Evolutionary conservation across 2,329 filamentous ascomycete species (phyloP).

Genomic region (Fusarium sacchari): DNA sequence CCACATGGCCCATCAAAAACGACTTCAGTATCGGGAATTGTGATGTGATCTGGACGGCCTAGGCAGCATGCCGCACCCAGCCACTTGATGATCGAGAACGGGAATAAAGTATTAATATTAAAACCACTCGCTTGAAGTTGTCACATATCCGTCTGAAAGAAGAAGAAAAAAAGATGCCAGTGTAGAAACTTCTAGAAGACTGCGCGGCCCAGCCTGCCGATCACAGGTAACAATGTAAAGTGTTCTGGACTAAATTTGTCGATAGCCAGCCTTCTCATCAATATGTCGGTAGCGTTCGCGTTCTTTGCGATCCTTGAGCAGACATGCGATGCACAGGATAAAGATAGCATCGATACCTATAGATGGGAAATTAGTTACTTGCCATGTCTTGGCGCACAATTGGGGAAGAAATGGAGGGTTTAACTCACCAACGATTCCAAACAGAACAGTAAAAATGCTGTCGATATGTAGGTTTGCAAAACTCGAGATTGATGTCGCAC

Average conservation of each 20-base stretch:
- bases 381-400: neutral
- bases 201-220: neutral
- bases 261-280: constrained; percentile 77
- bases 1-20: neutral
- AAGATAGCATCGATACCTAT: constrained; percentile 72
- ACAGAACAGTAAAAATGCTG: constrained; percentile 80
- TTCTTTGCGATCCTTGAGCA: constrained; percentile 84
- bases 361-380: neutral
- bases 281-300: constrained; percentile 81
- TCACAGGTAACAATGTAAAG: constrained; percentile 4
- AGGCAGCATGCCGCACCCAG: neutral
- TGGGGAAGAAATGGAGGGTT: neutral
- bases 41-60: neutral
- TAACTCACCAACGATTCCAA: constrained; percentile 76
- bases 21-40: constrained; percentile 1
- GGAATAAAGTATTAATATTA: constrained; percentile 24
- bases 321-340: constrained; percentile 76
- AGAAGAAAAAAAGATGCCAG: constrained; percentile 11
- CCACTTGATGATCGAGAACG: neutral
- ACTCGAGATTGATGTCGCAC: constrained; percentile 71
- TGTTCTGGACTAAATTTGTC: constrained; percentile 53
- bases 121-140: constrained; percentile 22
- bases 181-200: constrained; percentile 6
- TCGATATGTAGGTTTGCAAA: constrained; percentile 79
- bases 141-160: constrained; percentile 23